Evolutionary conservation across 495 filamentous ascomycete genomes (phyloP).

Genomic region (Hypomontagnella submonticulosa): DNA sequence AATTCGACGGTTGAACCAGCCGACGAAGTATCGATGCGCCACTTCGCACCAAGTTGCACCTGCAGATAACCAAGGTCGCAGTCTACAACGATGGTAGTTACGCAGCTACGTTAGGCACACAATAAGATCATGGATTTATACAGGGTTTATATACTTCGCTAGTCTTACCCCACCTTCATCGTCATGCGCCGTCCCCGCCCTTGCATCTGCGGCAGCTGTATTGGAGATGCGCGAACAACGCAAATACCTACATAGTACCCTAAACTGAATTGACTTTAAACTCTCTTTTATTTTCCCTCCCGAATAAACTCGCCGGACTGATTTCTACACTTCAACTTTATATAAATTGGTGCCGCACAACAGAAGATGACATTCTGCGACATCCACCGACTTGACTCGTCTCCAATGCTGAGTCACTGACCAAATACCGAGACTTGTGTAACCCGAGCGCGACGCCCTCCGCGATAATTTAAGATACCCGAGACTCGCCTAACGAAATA

Average conservation of each 20-base stretch:
- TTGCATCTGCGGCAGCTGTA: conserved; percentile 26
- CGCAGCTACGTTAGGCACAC: too few relatives aligned
- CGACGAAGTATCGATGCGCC: too few relatives aligned
- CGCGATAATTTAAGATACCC: conserved; percentile 1
- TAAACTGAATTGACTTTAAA: conserved; percentile 23
- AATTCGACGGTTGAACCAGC: background rate
- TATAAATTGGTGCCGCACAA: background rate
- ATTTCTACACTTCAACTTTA: conserved; percentile 8
- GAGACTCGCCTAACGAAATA: conserved; percentile 12
- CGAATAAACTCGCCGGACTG: conserved; percentile 7
- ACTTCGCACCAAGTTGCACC: too few relatives aligned
- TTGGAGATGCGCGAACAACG: conserved; percentile 18
- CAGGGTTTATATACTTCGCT: too few relatives aligned
- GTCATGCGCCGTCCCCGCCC: conserved; percentile 35
- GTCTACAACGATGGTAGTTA: too few relatives aligned
- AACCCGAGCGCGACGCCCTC: conserved; percentile 4
- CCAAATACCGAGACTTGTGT: conserved; percentile 29
- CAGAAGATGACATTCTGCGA: conserved; percentile 25
- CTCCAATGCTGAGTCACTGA: conserved; percentile 10
- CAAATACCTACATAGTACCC: conserved; percentile 27
- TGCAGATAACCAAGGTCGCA: too few relatives aligned
- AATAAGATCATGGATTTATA: too few relatives aligned
- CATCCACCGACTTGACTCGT: conserved; percentile 9
- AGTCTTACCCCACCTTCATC: conserved; percentile 4
- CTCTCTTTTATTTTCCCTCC: conserved; percentile 20